Evolutionary conservation across 805 yeast genomes (phyloP), one percentile per base, ranked within the genome.

Genomic region (Candida sakaeoensis): DNA sequence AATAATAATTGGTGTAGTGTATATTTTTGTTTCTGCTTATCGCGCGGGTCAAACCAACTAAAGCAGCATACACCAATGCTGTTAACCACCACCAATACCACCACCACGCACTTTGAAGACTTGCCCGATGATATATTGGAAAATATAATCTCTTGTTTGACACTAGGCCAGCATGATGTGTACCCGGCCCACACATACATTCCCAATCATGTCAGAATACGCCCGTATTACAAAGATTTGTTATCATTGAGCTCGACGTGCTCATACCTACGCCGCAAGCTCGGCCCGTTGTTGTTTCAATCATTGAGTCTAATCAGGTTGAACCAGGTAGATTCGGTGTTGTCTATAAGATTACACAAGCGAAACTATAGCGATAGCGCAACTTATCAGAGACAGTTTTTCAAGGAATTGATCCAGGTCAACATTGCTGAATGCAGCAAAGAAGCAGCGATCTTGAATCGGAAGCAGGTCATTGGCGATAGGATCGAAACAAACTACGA

Each of bases 301-400:
- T 43, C 44, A 13, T 13, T 54, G 5, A 62, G 67, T 39, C 42
- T 62, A 30, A 48, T 60, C 5, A 39, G 68, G 17, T 29, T 40
- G 16, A 60, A 58, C 39, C 58, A 55, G 37, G 41, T 55, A 2
- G 68, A 62, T 44, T 52, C 57, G 3, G 39, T 58, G 6, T 40
- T 61, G 30, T 45, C 51, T 1, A 41, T 16, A 46, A 42, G 26
- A 22, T 44, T 3, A n/a, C n/a, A n/a, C 48, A 49, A 44, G 51
- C 52, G 27, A 27, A 37, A 12, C n/a, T 59, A 45, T 41, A 56
- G 60, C 28, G 51, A 52, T 29, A 40, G 36, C 22, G 45, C 41
- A 33, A 37, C 25, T 8, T 47, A 46, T 34, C 51, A 50, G 18
- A 35, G 56, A 19, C 43, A 48, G n/a, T 48, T 55, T 22, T 28